These are phyloP conservation scores for Populus trichocarpa DNA, from an alignment of 441 rosid species.

Conservation along the genomic window DNA sequence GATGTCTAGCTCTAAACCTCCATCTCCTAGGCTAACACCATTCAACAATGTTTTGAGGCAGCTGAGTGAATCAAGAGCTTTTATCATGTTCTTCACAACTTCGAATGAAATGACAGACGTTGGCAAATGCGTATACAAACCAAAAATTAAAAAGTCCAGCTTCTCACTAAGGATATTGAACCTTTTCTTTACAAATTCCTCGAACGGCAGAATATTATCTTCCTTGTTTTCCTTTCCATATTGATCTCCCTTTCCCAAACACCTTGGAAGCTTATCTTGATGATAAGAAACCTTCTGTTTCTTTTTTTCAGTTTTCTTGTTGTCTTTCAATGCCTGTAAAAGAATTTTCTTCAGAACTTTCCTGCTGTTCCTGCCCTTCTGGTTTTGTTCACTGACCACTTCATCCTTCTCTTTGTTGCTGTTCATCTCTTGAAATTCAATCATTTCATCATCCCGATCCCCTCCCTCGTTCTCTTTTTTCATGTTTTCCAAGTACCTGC, in stretches of 20 bases:
- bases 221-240: neutral
- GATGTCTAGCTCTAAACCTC: neutral
- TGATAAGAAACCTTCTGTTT: neutral
- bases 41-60: neutral
- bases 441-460: conserved; percentile 7
- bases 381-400: neutral
- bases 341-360: neutral
- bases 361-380: neutral
- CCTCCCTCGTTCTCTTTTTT: neutral
- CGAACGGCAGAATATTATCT: too few species aligned
- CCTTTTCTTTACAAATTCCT: conserved; percentile 17
- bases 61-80: conserved; percentile 14
- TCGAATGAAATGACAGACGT: conserved; percentile 17
- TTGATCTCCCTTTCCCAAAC: too few species aligned
- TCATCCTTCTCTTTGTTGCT: neutral
- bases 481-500: neutral
- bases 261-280: neutral
- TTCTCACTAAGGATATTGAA: neutral
- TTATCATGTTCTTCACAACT: conserved; percentile 19
- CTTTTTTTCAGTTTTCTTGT: neutral
- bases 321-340: neutral
- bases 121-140: conserved; percentile 34
- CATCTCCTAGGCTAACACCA: neutral
- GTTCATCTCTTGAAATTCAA: neutral
- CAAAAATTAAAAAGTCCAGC: conserved; percentile 18